Evolutionary conservation across 257 asterid genomes (phyloP).

Genomic region (Capsicum rhomboideum): DNA sequence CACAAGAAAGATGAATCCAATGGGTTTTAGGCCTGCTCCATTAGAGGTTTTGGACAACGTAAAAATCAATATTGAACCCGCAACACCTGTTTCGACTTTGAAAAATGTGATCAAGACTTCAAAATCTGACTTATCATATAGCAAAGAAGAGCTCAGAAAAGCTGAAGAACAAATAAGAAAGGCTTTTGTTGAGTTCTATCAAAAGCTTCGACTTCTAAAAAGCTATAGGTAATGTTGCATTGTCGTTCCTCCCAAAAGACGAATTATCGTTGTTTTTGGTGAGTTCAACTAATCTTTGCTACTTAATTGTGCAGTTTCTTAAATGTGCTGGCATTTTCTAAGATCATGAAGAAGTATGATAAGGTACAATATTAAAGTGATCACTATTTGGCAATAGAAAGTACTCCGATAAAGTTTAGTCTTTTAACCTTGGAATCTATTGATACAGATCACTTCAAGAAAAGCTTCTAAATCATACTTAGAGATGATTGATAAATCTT

Average conservation of each 20-base stretch:
- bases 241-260: neutral
- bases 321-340: slow-evolving; percentile 74
- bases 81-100: slow-evolving; percentile 60
- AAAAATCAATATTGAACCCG: slow-evolving; percentile 55
- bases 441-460: slow-evolving; percentile 58
- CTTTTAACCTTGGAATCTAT: neutral
- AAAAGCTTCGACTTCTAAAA: slow-evolving; percentile 57
- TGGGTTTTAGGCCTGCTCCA: slow-evolving; percentile 31
- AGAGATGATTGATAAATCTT: slow-evolving; percentile 67
- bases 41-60: slow-evolving; percentile 57
- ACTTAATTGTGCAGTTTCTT: slow-evolving; percentile 44
- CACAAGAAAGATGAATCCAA: slow-evolving; percentile 1
- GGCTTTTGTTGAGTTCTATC: slow-evolving; percentile 62
- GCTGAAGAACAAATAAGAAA: slow-evolving; percentile 51
- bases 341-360: slow-evolving; percentile 88
- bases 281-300: slow-evolving; percentile 2
- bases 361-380: slow-evolving; percentile 36
- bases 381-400: neutral
- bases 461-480: slow-evolving; percentile 66
- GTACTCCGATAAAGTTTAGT: neutral
- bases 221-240: slow-evolving; percentile 38
- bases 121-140: slow-evolving; percentile 38
- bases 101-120: slow-evolving; percentile 33
- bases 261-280: neutral
- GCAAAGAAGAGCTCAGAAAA: slow-evolving; percentile 47